Base-by-base conservation (phyloP, 805 yeast genomes). In the Cyberlindnera samutprakarnensis region DNA sequence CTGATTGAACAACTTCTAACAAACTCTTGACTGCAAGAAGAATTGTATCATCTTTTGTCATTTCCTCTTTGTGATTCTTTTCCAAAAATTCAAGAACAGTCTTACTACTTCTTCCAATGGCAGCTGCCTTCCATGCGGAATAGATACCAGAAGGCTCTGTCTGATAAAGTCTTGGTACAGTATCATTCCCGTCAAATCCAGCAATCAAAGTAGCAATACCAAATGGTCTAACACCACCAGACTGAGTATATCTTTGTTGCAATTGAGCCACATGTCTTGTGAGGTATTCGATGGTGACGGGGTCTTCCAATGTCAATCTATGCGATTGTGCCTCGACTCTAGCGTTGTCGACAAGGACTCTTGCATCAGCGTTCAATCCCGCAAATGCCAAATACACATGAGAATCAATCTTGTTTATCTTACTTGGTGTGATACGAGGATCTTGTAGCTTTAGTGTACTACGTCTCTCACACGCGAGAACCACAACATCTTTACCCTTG, bases 161-260 rank as follows among this genome's bases (percentile, higher is more conserved):
- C 59, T 84, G 94, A 62, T 79, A 92, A 44, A 92, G 70, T 55
- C 74, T 78, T 27, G 97, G 96, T 21, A 68, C 72, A 15, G 60
- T 61, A 59, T 86, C 95, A 51, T 80, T 78, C 33, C 79, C 78
- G 62, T 92, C 97, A 51, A 92, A 92, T 1, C 98, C 98, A 16
- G 95, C 95, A 56, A 92, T 83, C 49, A 92, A 66, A 18, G 96
- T 92, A 31, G 96, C 80, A 47, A 92, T 83, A 37, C 98, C 98
- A 57, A 92, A 92, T 14, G 98, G 98, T 60, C 98, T 75, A 17
- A 92, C 96, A 59, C 98, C 98, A 46, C 98, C 98, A 31, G 94
- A 78, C 61, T 92, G 98, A 6, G 98, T 92, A 62, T 90, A 92
- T 58, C 79, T 75, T 58, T 92, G 98, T 61, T 92, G 96, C 27